phyloP scores from a whole-genome alignment of 2,329 filamentous ascomycete species.

The Colletotrichum gigasporum region DNA sequence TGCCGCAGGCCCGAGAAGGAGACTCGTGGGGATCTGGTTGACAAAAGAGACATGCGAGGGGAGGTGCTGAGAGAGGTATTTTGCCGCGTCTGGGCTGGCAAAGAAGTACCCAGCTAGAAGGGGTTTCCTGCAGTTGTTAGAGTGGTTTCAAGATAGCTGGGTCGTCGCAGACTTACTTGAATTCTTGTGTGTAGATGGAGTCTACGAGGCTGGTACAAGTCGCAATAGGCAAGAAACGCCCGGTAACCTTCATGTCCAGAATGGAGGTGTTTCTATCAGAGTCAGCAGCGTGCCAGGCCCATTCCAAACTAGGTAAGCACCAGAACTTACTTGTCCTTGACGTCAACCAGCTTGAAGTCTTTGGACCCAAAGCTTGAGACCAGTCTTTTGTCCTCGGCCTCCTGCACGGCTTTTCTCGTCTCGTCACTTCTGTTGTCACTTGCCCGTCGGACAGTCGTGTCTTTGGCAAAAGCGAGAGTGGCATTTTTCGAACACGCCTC shows the following conservation, averaged over 20 bases:
- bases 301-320: constrained; percentile 37
- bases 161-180: constrained; percentile 2
- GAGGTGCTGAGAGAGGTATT: constrained; percentile 69
- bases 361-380: constrained; percentile 25
- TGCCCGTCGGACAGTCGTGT: constrained; percentile 28
- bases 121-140: constrained; percentile 36
- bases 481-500: constrained; percentile 38
- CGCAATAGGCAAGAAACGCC: constrained; percentile 39
- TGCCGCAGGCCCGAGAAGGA: constrained; percentile 47
- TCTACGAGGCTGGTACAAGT: constrained; percentile 25
- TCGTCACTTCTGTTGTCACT: constrained; percentile 34
- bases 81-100: constrained; percentile 56
- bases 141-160: fast-evolving
- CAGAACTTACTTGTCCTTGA: constrained; percentile 32
- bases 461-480: constrained; percentile 45
- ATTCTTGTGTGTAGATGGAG: constrained; percentile 6
- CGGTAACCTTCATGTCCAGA: constrained; percentile 27
- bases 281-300: constrained; percentile 28
- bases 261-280: neutral
- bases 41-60: constrained; percentile 58
- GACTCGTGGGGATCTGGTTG: constrained; percentile 65
- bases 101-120: constrained; percentile 61
- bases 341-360: constrained; percentile 26
- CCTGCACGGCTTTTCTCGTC: constrained; percentile 34
- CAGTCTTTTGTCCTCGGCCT: constrained; percentile 38